Conservation (phyloP, 2,329 filamentous ascomycete species). For the Sphaerulina musiva region DNA sequence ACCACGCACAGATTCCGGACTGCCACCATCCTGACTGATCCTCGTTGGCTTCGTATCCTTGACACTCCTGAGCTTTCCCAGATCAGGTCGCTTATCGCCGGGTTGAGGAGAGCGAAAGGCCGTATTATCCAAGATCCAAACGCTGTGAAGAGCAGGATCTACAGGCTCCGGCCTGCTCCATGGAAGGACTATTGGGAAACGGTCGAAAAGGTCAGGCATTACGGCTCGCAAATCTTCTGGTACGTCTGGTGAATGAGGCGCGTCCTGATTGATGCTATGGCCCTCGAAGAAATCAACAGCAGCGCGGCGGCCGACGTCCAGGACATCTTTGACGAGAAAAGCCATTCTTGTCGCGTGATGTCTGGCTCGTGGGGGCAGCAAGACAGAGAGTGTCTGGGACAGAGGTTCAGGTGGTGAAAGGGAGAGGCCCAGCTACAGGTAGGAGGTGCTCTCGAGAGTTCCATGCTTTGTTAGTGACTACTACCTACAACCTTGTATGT, state of each 20-base stretch:
- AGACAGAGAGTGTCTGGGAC: conserved; percentile 1
- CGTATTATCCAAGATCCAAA: conserved; percentile 89
- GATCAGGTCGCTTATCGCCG: conserved; percentile 21
- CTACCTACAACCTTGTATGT: too few species aligned
- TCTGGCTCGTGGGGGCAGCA: conserved; percentile 1
- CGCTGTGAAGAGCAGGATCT: conserved; percentile 58
- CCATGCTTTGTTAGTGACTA: background rate
- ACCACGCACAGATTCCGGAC: conserved; percentile 17
- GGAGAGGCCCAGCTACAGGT: background rate
- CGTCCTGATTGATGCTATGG: conserved; percentile 24
- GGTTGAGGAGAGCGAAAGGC: conserved; percentile 54
- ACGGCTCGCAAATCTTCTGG: conserved; percentile 28
- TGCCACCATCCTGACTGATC: conserved; percentile 30
- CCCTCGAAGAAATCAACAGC: conserved; percentile 26
- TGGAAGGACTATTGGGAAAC: conserved; percentile 50
- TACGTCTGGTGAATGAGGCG: conserved; percentile 31
- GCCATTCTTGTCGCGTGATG: conserved; percentile 21
- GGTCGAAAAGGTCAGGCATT: conserved; percentile 34
- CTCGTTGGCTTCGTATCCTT: conserved; percentile 20
- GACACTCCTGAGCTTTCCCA: conserved; percentile 16
- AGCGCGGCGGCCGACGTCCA: conserved; percentile 26
- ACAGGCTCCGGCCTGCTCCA: conserved; percentile 38
- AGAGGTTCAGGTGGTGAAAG: background rate
- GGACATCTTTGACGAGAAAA: conserved; percentile 25
- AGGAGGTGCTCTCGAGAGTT: background rate